Evolutionary conservation across 2,329 filamentous ascomycete species (phyloP).

Genomic region (Cytospora paraplurivora): DNA sequence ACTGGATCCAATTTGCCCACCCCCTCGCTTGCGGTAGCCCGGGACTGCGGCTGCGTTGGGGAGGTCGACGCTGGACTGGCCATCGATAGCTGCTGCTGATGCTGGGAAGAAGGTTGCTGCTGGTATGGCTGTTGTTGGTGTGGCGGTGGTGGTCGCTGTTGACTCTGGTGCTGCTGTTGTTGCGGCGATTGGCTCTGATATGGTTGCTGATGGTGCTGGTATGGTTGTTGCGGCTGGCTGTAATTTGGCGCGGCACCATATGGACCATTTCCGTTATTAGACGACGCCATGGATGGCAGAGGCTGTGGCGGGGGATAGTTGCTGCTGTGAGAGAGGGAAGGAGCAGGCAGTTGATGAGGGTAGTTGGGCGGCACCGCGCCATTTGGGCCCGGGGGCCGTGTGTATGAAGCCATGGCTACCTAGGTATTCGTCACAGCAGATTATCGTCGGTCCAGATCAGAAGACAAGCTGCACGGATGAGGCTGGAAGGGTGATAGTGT

Average conservation of each 20-base stretch:
- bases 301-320: constrained; percentile 24
- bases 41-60: constrained; percentile 20
- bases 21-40: constrained; percentile 8
- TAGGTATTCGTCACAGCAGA: neutral
- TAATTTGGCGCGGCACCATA: constrained; percentile 22
- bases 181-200: constrained; percentile 27
- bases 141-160: constrained; percentile 16
- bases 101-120: constrained; percentile 15
- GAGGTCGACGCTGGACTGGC: constrained; percentile 19
- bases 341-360: constrained; percentile 26
- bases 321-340: constrained; percentile 22
- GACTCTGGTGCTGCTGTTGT: constrained; percentile 18
- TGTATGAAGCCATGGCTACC: constrained; percentile 26
- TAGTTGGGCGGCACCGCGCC: constrained; percentile 26
- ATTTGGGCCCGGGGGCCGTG: constrained; percentile 23
- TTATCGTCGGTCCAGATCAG: neutral
- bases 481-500: neutral
- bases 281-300: constrained; percentile 25
- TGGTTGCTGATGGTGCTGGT: constrained; percentile 26
- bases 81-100: constrained; percentile 18
- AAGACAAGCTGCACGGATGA: neutral
- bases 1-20: constrained; percentile 22
- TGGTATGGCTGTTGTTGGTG: constrained; percentile 25
- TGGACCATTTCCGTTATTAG: constrained; percentile 21
- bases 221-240: constrained; percentile 22